A percentile compares a stretch with the other conserved stretches of the same genome.
These are phyloP conservation scores for Starmerella apicola DNA, from an alignment of 805 yeast species.

Conservation along the genomic window DNA sequence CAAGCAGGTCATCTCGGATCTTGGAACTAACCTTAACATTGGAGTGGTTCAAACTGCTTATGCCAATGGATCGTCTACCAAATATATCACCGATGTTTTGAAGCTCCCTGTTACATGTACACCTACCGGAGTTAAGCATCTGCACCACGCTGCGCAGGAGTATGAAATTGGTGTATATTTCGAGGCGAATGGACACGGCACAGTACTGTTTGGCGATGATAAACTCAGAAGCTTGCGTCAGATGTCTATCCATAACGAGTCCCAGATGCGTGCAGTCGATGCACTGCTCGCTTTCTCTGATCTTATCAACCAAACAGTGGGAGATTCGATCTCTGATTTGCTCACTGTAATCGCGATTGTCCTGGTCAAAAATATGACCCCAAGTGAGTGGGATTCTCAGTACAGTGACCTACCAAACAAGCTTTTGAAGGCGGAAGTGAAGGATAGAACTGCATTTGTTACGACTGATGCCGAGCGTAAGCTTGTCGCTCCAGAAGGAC, in stretches of 20 bases:
- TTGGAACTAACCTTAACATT: constrained; percentile 34
- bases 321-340: constrained; percentile 92
- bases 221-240: constrained; percentile 32
- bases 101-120: constrained; percentile 75
- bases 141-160: constrained; percentile 79
- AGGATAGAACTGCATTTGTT: constrained; percentile 63
- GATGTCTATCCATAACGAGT: constrained; percentile 31
- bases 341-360: constrained; percentile 60
- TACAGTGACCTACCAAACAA: constrained; percentile 82
- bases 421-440: constrained; percentile 67
- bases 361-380: constrained; percentile 42
- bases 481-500: constrained; percentile 60
- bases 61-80: constrained; percentile 87
- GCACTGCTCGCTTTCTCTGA: constrained; percentile 50
- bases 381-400: constrained; percentile 59
- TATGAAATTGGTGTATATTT: constrained; percentile 90
- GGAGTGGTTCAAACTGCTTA: constrained; percentile 97
- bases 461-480: constrained; percentile 87
- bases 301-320: constrained; percentile 92
- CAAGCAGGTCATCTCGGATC: constrained; percentile 36
- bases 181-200: constrained; percentile 99
- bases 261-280: constrained; percentile 38
- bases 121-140: constrained; percentile 91
- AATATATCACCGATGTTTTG: constrained; percentile 47
- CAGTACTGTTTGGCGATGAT: constrained; percentile 63